phyloP scores from a whole-genome alignment of 2,329 filamentous ascomycete species.

The Hypomyces rosellus region DNA sequence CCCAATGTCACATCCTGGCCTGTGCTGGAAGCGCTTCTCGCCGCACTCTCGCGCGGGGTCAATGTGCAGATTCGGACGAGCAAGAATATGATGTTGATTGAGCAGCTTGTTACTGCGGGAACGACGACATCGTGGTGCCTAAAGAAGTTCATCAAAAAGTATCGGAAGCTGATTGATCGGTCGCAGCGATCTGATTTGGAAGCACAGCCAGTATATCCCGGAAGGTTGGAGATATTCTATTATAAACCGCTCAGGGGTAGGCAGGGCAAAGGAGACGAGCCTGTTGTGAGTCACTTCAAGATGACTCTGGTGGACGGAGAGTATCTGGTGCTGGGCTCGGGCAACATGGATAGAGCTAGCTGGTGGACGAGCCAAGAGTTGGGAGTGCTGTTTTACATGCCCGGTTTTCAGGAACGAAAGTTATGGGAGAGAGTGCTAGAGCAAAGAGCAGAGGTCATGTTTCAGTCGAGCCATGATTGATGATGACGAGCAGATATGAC shows the following conservation, averaged over 20 bases:
- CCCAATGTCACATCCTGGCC: constrained; percentile 69
- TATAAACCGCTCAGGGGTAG: constrained; percentile 39
- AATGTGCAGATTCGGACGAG: constrained; percentile 63
- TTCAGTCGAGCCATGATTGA: constrained; percentile 16
- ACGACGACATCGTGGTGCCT: constrained; percentile 66
- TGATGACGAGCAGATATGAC: background rate
- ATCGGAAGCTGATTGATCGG: constrained; percentile 30
- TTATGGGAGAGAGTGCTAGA: constrained; percentile 35
- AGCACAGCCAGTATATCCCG: constrained; percentile 34
- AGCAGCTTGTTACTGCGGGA: constrained; percentile 74
- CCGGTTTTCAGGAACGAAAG: constrained; percentile 28
- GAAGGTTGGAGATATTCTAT: constrained; percentile 52
- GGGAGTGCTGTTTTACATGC: constrained; percentile 54
- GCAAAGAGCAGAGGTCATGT: constrained; percentile 29
- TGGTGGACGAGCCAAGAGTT: constrained; percentile 86
- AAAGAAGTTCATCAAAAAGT: constrained; percentile 49
- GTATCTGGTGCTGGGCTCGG: constrained; percentile 66
- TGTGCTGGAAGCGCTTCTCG: constrained; percentile 54
- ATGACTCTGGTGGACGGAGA: constrained; percentile 65
- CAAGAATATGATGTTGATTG: constrained; percentile 65
- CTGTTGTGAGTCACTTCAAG: constrained; percentile 72
- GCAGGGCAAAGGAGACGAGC: constrained; percentile 41
- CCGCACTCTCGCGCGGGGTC: constrained; percentile 59
- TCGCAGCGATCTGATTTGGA: constrained; percentile 31
- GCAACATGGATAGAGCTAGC: constrained; percentile 78